Conservation (phyloP, 2,329 filamentous ascomycete species). For the Exophiala sp. region DNA sequence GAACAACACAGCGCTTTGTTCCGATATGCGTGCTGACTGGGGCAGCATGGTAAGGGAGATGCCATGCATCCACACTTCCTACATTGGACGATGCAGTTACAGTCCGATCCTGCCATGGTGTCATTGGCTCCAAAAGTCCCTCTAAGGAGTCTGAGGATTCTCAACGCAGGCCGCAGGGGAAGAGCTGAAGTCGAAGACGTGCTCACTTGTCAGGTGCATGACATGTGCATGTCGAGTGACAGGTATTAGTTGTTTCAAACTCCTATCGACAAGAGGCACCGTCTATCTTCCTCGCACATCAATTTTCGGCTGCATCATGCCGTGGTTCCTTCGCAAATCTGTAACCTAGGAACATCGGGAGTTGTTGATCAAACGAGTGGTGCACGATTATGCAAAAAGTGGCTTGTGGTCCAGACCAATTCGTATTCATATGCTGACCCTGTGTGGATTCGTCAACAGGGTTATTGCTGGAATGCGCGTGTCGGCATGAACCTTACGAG, state of each 20-base stretch:
- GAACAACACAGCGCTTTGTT: background rate
- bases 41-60: too few relatives aligned
- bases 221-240: background rate
- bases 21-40: too few relatives aligned
- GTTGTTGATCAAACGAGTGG: constrained; percentile 3
- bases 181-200: background rate
- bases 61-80: too few relatives aligned
- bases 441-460: constrained; percentile 8
- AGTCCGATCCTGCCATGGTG: background rate
- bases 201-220: background rate
- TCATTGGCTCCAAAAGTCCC: too few relatives aligned
- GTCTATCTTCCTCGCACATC: background rate
- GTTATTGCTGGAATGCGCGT: constrained; percentile 6
- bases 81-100: background rate
- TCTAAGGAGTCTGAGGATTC: background rate
- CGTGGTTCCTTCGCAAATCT: background rate
- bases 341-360: background rate
- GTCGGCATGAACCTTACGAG: constrained; percentile 20
- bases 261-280: background rate
- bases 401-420: constrained; percentile 7
- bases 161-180: background rate
- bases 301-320: background rate
- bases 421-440: constrained; percentile 2
- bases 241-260: background rate
- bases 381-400: background rate